A percentile compares a stretch with the other conserved stretches of the same genome.
phyloP scores from a whole-genome alignment of 2,329 filamentous ascomycete genomes.

The Acrodontium crateriforme region DNA sequence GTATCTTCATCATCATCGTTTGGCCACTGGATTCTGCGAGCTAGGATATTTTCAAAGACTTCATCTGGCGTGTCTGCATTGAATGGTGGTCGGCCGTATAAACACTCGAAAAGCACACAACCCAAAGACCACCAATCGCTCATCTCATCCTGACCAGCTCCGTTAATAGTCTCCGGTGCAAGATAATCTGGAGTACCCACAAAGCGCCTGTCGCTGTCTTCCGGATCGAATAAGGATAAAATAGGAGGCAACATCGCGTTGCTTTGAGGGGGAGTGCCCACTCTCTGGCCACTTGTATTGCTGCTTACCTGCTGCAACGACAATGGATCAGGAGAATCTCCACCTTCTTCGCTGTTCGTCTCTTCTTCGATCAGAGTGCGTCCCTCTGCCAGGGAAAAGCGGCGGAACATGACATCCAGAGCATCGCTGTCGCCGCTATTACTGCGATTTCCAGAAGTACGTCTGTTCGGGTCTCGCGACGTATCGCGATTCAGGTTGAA shows the following conservation, averaged over 20 bases:
- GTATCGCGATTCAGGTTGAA: conserved; percentile 60
- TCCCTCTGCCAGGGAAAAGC: conserved; percentile 43
- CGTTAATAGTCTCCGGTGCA: conserved; percentile 91
- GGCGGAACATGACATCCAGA: conserved; percentile 66
- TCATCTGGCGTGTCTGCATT: conserved; percentile 80
- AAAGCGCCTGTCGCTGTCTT: conserved; percentile 83
- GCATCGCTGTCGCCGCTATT: conserved; percentile 87
- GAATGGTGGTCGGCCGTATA: conserved; percentile 88
- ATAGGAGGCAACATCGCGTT: conserved; percentile 79
- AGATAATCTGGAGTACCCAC: conserved; percentile 96
- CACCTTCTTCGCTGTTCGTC: conserved; percentile 53
- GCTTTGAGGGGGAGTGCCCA: conserved; percentile 45
- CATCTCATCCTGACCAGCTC: conserved; percentile 88
- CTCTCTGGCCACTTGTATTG: conserved; percentile 26
- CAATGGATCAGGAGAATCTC: conserved; percentile 59
- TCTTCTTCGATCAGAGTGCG: conserved; percentile 62
- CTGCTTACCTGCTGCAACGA: conserved; percentile 48
- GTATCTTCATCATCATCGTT: conserved; percentile 52
- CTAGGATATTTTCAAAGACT: conserved; percentile 92
- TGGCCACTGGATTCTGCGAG: conserved; percentile 83
- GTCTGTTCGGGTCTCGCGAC: conserved; percentile 44
- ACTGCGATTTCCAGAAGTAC: conserved; percentile 71
- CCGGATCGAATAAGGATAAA: conserved; percentile 85
- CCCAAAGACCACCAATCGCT: conserved; percentile 99
- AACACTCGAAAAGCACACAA: conserved; percentile 91